Conservation (phyloP, 2,329 filamentous ascomycete genomes). For the Phialophora tarda region DNA sequence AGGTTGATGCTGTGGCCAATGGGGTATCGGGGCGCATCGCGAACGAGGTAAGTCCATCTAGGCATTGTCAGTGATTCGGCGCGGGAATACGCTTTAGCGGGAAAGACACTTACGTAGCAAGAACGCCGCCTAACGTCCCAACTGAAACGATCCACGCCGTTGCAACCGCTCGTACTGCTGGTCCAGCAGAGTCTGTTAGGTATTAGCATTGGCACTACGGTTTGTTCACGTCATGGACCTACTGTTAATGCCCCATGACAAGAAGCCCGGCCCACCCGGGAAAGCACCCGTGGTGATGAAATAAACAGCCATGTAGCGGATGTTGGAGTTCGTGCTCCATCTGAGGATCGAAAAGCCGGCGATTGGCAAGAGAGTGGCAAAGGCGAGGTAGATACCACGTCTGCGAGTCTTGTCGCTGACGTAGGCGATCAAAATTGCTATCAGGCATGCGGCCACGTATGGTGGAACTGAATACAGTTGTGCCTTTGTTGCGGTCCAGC, state of each 20-base stretch:
- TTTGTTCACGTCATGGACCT: conserved; percentile 45
- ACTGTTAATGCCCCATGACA: conserved; percentile 85
- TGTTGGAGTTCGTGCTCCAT: conserved; percentile 64
- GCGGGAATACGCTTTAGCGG: conserved; percentile 57
- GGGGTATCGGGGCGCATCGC: conserved; percentile 57
- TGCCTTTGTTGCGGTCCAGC: conserved; percentile 58
- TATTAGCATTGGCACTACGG: conserved; percentile 1
- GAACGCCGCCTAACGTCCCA: conserved; percentile 78
- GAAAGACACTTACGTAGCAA: conserved; percentile 65
- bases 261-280: conserved; percentile 84
- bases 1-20: conserved; percentile 60
- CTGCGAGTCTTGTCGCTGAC: conserved; percentile 78
- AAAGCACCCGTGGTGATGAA: conserved; percentile 80
- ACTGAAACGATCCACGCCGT: conserved; percentile 79
- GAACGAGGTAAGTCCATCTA: conserved; percentile 36
- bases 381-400: conserved; percentile 74
- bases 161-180: conserved; percentile 72
- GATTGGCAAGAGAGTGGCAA: conserved; percentile 72
- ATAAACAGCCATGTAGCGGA: conserved; percentile 82
- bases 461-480: conserved; percentile 78
- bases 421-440: conserved; percentile 73
- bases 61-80: conserved; percentile 24
- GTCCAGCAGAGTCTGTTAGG: conserved; percentile 53
- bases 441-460: conserved; percentile 71
- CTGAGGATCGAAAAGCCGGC: conserved; percentile 77